Conservation (phyloP, 2,329 filamentous ascomycete genomes). For the Diaporthe humulicola region DNA sequence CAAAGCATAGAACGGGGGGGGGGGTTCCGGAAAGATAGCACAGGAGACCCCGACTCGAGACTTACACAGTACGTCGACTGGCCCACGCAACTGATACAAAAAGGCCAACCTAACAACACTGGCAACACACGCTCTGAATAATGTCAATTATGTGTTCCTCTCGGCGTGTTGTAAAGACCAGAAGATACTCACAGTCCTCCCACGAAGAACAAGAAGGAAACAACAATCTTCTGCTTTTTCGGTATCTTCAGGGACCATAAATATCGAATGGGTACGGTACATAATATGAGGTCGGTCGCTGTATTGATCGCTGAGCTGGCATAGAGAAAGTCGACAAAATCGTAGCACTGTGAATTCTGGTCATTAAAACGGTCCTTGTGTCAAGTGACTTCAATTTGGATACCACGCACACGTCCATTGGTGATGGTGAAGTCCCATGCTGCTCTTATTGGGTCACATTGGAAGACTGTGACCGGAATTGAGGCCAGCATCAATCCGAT, state of each 20-base stretch:
- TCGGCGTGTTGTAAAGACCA: not conserved
- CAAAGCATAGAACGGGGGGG: too few relatives aligned
- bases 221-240: not conserved
- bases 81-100: not conserved
- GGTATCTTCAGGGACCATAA: slow-evolving; percentile 12
- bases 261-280: not conserved
- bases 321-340: slow-evolving; percentile 2
- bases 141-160: not conserved
- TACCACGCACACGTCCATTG: not conserved
- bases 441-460: not conserved
- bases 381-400: not conserved
- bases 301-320: not conserved
- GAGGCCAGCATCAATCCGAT: slow-evolving; percentile 6
- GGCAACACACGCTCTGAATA: not conserved
- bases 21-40: not conserved
- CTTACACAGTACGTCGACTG: slow-evolving; percentile 12
- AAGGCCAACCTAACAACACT: not conserved
- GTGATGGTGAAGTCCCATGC: slow-evolving; percentile 20
- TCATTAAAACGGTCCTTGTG: not conserved
- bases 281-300: not conserved
- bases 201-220: slow-evolving; percentile 13
- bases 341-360: not conserved
- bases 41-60: not conserved
- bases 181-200: not conserved
- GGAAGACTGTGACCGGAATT: slow-evolving; percentile 4